Evolutionary conservation across 495 filamentous ascomycete species (phyloP), one percentile per base, ranked within the genome.

Genomic region (Penicillium macrosclerotiorum): DNA sequence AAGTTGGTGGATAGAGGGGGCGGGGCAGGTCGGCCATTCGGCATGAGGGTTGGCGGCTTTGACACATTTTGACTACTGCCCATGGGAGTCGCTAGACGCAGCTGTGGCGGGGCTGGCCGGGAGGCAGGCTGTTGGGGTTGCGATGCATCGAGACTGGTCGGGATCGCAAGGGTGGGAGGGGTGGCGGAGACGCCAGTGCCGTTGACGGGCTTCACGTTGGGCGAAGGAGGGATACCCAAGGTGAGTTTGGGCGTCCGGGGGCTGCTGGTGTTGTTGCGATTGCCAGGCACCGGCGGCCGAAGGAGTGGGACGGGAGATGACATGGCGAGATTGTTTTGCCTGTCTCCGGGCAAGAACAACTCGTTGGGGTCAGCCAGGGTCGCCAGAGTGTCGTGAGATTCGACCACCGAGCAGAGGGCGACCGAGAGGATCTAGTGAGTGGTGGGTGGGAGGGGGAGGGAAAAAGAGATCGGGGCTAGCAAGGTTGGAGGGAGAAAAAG

Each of bases 41-140:
- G 45, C 56, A 60, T 52, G 59, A 60, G 40, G 52, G 65, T 51
- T 75, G 78, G 48, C 78, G 75, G 80, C 48, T 85, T 81, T 5
- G 87, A 83, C 25, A 80, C 79, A 43, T 76, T 69, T 49, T 74
- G 80, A 37, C 53, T 64, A 67, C 79, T 87, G 30, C 88, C 88
- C 84, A 86, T 87, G 11, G 90, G 90, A 9, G 90, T 95, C 5
- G 87, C 86, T 20, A 96, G 74, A 52, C 85, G 83, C 13, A 96
- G 77, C 37, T 80, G 77, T 12, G 90, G 90, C 13, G 79, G 80
- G 8, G 79, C 59, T 13, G 84, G 82, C 26, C 82, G 77, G 13
- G 55, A 55, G 16, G 67, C 56, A 17, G 63, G 58, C 12, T 34
- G 50, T 29, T 55, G 57, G 11, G 38, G 44, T 32, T 45, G 47